Conservation (phyloP, 495 filamentous ascomycete genomes). For the Lepidopterella palustris region DNA sequence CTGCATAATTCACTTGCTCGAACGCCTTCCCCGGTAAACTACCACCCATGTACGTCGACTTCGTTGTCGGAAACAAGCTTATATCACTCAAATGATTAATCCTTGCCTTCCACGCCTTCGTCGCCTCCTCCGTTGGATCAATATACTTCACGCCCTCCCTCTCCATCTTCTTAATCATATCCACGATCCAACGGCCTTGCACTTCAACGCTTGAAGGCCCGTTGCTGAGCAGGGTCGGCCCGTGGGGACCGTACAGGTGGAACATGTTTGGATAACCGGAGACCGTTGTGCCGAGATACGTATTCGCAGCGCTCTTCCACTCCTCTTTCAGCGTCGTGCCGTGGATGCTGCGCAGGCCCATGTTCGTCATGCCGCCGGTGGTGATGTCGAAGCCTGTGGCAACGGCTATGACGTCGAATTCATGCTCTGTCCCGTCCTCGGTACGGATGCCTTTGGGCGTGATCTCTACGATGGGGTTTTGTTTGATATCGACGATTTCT, state of each 20-base stretch:
- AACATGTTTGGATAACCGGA: conserved; percentile 47
- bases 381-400: conserved; percentile 52
- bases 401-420: conserved; percentile 45
- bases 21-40: conserved; percentile 46
- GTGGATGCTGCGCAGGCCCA: conserved; percentile 42
- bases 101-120: conserved; percentile 38
- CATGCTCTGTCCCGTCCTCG: conserved; percentile 37
- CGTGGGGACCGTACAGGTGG: conserved; percentile 43
- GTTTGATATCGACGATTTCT: conserved; percentile 46
- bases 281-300: conserved; percentile 45
- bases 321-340: conserved; percentile 40
- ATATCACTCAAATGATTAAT: conserved; percentile 26
- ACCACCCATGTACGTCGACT: conserved; percentile 48
- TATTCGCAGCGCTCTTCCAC: conserved; percentile 46
- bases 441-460: conserved; percentile 41
- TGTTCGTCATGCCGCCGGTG: conserved; percentile 44
- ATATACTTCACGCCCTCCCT: conserved; percentile 36
- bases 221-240: conserved; percentile 46
- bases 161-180: conserved; percentile 41
- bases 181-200: conserved; percentile 49
- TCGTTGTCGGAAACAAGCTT: conserved; percentile 29
- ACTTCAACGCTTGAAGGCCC: conserved; percentile 45
- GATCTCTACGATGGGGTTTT: conserved; percentile 46
- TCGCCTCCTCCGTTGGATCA: conserved; percentile 37
- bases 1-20: conserved; percentile 43